These are phyloP conservation scores for Mortierella sp. DNA, from an alignment of 371 early-diverging fungal species.

Conservation along the genomic window DNA sequence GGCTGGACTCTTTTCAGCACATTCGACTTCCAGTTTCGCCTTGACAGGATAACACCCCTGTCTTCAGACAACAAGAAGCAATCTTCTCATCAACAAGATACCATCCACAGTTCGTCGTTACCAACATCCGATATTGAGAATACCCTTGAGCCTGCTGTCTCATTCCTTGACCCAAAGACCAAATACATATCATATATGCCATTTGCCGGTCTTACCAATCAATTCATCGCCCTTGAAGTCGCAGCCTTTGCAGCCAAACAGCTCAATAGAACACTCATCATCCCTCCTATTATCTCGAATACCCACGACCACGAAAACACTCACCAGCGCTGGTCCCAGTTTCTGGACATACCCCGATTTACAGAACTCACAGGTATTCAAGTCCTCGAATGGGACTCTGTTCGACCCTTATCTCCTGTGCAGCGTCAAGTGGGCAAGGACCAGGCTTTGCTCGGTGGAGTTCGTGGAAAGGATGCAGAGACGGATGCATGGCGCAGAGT, in stretches of 20 bases:
- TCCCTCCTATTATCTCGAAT: constrained; percentile 44
- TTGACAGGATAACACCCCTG: background rate
- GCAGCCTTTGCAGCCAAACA: constrained; percentile 25
- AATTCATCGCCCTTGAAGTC: constrained; percentile 32
- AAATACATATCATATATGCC: constrained; percentile 33
- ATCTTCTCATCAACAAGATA: background rate
- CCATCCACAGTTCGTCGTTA: background rate
- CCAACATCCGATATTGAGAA: background rate
- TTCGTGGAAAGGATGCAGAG: background rate
- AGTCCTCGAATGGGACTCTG: constrained; percentile 32
- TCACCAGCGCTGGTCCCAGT: constrained; percentile 36
- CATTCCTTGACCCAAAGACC: constrained; percentile 18
- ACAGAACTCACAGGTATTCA: constrained; percentile 29
- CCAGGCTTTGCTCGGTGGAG: background rate
- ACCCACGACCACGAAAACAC: constrained; percentile 36
- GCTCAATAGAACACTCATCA: constrained; percentile 38
- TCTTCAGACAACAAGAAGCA: background rate
- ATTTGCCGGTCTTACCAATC: constrained; percentile 44
- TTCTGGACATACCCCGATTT: constrained; percentile 30
- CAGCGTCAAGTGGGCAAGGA: constrained; percentile 22
- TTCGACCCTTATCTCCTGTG: constrained; percentile 12
- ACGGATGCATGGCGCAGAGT: constrained; percentile 11
- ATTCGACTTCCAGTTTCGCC: background rate
- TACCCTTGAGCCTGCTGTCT: background rate
- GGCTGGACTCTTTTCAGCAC: background rate